Base-by-base conservation (phyloP, 495 filamentous ascomycete species). In the Niebla homalea region DNA sequence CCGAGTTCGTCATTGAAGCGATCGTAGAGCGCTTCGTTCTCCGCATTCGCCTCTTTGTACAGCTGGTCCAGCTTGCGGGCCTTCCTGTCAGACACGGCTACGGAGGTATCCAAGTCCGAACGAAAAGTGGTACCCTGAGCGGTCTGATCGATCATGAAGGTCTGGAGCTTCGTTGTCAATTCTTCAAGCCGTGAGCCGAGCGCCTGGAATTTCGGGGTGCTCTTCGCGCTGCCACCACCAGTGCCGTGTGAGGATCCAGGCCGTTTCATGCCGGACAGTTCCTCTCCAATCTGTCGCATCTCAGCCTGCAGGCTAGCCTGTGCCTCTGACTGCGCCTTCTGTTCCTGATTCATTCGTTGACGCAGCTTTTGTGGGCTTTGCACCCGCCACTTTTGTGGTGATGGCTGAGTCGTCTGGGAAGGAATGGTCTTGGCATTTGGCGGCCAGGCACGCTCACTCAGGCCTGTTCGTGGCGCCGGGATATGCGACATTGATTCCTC, bases 11-110 rank as follows among this genome's bases (percentile, higher is more conserved):
- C 74, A 56, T 96, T 95, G 70, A 96, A 95, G 54, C 83, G 84
- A 56, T 89, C 85, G 62, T 96, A 96, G 36, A 96, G 71, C 43
- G 92, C 78, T 65, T 96, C 90, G 55, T 96, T 98, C 70, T 97
- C 92, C 0, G 86, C 86, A 59, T 80, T 90, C 16, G 81, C 78
- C 57, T 94, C 84, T 51, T 87, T 85, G 66, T 93, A 92, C 35
- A 94, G 66, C 63, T 92, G 85, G 61, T 96, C 89, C 32, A 96
- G 76, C 37, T 86, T 83, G 58, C 80, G 83, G 39, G 81, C 83
- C 49, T 92, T 90, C 43, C 71, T 74, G 60, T 95, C 87, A 49
- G 74, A 79, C 3, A 84, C 77, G 35, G 78, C 69, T 5, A 94
- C 71, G 1, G 77, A 80, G 10, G 71, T 77, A 43, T 87, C 81